Evolutionary conservation across 176 grass and related monocot genomes (phyloP).

Genomic region (Carex scoparia): DNA sequence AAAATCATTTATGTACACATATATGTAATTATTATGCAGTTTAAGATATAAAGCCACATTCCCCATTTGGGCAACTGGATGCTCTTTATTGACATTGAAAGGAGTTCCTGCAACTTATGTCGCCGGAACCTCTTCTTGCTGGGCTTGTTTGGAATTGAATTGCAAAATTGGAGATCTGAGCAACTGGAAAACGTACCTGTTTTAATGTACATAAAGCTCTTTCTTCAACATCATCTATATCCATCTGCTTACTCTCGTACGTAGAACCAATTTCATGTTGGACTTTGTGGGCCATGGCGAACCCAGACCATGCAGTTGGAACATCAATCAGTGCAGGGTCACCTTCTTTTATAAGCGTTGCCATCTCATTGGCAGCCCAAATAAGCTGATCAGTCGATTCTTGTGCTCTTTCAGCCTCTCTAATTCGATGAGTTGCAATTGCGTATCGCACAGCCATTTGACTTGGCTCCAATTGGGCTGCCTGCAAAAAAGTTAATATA

Average conservation of each 20-base stretch:
- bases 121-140: neutral
- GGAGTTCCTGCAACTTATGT: neutral
- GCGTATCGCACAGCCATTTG: slow-evolving; percentile 94
- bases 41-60: neutral
- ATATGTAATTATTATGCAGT: neutral
- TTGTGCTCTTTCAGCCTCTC: slow-evolving; percentile 74
- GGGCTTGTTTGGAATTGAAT: neutral
- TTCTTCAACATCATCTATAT: slow-evolving; percentile 67
- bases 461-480: slow-evolving; percentile 85
- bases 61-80: neutral
- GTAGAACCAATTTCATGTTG: slow-evolving; percentile 84
- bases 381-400: slow-evolving; percentile 72
- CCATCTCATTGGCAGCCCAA: slow-evolving; percentile 93
- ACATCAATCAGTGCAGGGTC: slow-evolving; percentile 73
- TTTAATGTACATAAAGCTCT: slow-evolving; percentile 78
- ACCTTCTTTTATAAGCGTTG: slow-evolving; percentile 87
- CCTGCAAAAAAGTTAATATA: slow-evolving; percentile 31
- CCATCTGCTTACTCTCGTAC: slow-evolving; percentile 43
- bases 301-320: slow-evolving; percentile 88
- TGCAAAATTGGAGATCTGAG: neutral
- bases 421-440: slow-evolving; percentile 90
- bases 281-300: slow-evolving; percentile 81
- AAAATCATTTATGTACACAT: neutral
- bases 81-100: neutral
- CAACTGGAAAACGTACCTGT: slow-evolving; percentile 44